Conservation (phyloP, 2,329 filamentous ascomycete genomes). For the Hortaea sp. region DNA sequence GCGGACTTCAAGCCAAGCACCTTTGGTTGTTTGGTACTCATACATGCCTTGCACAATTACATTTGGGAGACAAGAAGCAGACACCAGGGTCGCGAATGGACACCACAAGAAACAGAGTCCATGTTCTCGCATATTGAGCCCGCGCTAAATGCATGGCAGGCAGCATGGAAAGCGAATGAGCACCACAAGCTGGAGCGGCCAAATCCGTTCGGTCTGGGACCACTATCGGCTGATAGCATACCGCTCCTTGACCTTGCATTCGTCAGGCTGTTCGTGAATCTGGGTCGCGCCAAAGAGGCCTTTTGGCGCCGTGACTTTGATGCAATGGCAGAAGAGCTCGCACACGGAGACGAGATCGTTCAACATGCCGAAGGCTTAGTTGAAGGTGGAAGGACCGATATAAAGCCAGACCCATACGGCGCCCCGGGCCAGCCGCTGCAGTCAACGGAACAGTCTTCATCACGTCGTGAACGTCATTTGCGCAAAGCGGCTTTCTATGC, state of each 20-base stretch:
- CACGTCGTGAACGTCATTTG: constrained; percentile 74
- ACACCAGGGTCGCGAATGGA: constrained; percentile 83
- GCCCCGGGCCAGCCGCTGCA: constrained; percentile 7
- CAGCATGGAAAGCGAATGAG: constrained; percentile 80
- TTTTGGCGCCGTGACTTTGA: constrained; percentile 94
- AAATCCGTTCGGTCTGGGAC: constrained; percentile 71
- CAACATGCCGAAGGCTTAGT: constrained; percentile 51
- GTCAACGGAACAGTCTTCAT: constrained; percentile 31
- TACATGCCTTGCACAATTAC: constrained; percentile 93
- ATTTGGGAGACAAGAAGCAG: constrained; percentile 95
- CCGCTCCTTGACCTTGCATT: constrained; percentile 87
- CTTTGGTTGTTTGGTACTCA: constrained; percentile 82
- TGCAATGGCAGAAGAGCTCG: constrained; percentile 78
- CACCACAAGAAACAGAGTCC: constrained; percentile 80
- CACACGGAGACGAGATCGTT: constrained; percentile 63
- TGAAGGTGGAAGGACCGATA: neutral
- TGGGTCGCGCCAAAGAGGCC: constrained; percentile 83
- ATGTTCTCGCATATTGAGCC: constrained; percentile 96
- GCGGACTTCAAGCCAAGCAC: constrained; percentile 72
- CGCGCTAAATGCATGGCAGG: constrained; percentile 86
- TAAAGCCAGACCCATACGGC: neutral
- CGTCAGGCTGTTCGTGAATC: constrained; percentile 81
- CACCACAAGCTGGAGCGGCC: constrained; percentile 75
- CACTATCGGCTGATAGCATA: constrained; percentile 81
- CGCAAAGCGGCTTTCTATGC: constrained; percentile 94